Percentiles rank a stretch among this genome's conserved stretches.
phyloP scores from a whole-genome alignment of 208 protist genomes.

The Wallacemonas rigidus region DNA sequence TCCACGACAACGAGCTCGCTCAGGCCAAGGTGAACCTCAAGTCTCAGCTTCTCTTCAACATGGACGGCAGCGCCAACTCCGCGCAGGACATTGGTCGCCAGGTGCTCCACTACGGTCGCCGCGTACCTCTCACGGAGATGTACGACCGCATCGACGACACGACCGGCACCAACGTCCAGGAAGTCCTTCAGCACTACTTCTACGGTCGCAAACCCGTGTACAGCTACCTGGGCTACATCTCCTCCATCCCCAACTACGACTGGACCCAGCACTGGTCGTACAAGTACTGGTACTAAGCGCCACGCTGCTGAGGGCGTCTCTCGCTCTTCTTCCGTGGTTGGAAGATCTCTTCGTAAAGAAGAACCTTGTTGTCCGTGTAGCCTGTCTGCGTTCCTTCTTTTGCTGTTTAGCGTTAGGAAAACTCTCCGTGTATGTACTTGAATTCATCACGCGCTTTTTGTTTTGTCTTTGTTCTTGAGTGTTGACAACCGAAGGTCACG shows the following conservation, averaged over 20 bases:
- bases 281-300: constrained; percentile 90
- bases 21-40: constrained; percentile 92
- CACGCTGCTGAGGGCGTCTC: neutral
- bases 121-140: constrained; percentile 88
- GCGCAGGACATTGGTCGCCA: constrained; percentile 87
- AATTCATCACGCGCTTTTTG: constrained; percentile 9
- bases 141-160: constrained; percentile 92
- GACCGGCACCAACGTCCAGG: constrained; percentile 82
- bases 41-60: constrained; percentile 88
- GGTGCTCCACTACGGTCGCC: constrained; percentile 82
- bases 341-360: too few relatives aligned
- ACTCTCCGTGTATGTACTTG: constrained; percentile 7
- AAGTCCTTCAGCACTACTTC: constrained; percentile 92
- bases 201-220: constrained; percentile 88
- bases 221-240: constrained; percentile 86
- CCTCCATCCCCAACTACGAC: constrained; percentile 84
- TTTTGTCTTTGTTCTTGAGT: constrained; percentile 13
- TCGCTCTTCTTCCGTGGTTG: neutral
- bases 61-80: constrained; percentile 87
- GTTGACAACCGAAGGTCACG: too few relatives aligned
- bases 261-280: constrained; percentile 90
- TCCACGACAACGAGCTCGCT: constrained; percentile 83
- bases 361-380: neutral
- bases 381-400: constrained; percentile 1
- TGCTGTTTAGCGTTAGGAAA: neutral